phyloP scores from a whole-genome alignment of 176 grass and related monocot species.

The Rhynchospora tenuis region DNA sequence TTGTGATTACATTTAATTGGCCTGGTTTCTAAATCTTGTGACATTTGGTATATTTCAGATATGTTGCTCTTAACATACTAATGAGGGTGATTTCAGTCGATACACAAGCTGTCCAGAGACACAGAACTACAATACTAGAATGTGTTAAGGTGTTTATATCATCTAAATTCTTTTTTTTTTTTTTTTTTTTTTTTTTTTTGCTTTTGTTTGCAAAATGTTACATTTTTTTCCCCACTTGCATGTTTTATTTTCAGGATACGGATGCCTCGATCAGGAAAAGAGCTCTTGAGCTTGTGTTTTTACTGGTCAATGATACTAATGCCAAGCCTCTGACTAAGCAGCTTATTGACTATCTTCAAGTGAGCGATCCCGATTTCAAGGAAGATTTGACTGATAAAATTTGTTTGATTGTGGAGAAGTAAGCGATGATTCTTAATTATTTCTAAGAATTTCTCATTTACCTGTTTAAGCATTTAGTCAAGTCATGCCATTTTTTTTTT shows the following conservation, averaged over 20 bases:
- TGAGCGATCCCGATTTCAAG: slow-evolving; percentile 96
- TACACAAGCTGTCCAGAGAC: slow-evolving; percentile 93
- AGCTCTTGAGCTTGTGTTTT: slow-evolving; percentile 86
- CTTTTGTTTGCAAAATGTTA: slow-evolving; percentile 20
- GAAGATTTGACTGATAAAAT: slow-evolving; percentile 91
- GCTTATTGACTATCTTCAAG: slow-evolving; percentile 95
- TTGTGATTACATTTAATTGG: slow-evolving; percentile 14
- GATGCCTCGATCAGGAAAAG: slow-evolving; percentile 99
- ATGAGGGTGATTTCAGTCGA: slow-evolving; percentile 86
- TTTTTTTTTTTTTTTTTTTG: slow-evolving; percentile 15
- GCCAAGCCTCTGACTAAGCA: slow-evolving; percentile 90
- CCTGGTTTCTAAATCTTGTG: neutral
- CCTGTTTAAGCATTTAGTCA: slow-evolving; percentile 7
- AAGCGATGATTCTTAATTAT: slow-evolving; percentile 26
- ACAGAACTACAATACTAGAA: slow-evolving; percentile 86
- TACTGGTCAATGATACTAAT: slow-evolving; percentile 90
- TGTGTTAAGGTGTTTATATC: slow-evolving; percentile 77
- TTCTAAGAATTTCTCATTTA: slow-evolving; percentile 13
- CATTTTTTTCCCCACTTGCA: slow-evolving; percentile 7
- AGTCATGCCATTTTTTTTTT: slow-evolving; percentile 15
- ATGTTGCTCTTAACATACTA: slow-evolving; percentile 97
- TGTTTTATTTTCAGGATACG: slow-evolving; percentile 72
- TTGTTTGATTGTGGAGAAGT: slow-evolving; percentile 97
- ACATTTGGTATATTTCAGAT: slow-evolving; percentile 39
- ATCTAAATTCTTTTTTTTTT: slow-evolving; percentile 1